Evolutionary conservation across 257 asterid genomes (phyloP), one percentile per base, ranked within the genome.

Genomic region (Solanum tarapatanum): DNA sequence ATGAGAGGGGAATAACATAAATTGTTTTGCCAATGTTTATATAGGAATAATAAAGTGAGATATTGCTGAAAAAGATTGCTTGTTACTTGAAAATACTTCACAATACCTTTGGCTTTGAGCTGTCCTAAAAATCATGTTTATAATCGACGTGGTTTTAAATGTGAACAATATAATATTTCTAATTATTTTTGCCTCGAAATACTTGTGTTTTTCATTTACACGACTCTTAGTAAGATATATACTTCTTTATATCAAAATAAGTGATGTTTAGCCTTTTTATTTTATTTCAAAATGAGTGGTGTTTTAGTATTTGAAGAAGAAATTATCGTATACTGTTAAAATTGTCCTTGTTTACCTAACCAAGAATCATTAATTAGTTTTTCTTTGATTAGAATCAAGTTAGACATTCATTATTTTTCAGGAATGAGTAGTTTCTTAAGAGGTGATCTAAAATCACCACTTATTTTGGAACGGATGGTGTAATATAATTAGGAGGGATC

Each of bases 21-120:
- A 48, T 48, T 9, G 69, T 80, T 80, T 26, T 26, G 85, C 28
- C 69, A 30, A 28, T 4, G 69, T 82, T 88, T 93, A 89, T 92
- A 93, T 92, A 92, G 93, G 84, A 51, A 51, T 66, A 39, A 85
- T 87, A 86, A 88, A 83, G 90, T 84, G 73, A 73, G 24, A 37
- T 35, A 36, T 64, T 76, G 39, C 82, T 69, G 72, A 58, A 80
- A 48, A 43, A 88, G 87, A 30, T 84, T 45, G 90, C 84, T 84
- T 88, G 84, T 32, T 37, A 68, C 36, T 82, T 48, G 6, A 82
- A 82, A 82, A 32, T 48, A 28, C 69, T 45, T 3, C 68, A 23
- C 51, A 13, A 6, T 62, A 26, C 32, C 17, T 82, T 82, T 82
- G 88, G 90, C 86, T 84, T 89, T 86, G 89, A 87, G 90, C 87